Percentiles rank a stretch among this genome's conserved stretches.
Evolutionary conservation across 352 stramenopile genomes (phyloP).

Genomic region (Pythium dissimile): DNA sequence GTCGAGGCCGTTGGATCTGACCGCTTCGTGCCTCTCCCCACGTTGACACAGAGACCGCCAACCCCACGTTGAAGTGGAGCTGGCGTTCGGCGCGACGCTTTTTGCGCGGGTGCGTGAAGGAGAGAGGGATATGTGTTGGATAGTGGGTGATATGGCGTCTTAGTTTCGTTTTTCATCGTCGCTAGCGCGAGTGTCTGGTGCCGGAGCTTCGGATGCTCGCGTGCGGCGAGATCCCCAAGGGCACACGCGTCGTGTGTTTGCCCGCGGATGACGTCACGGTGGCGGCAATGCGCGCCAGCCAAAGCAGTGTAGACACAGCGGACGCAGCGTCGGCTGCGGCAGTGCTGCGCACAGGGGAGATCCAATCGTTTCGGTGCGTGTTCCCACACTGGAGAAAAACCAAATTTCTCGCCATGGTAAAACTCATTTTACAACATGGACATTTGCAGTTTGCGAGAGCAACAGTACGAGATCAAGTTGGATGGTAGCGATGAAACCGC

Average conservation of each 20-base stretch:
- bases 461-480: conserved; percentile 18
- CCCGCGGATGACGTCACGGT: background rate
- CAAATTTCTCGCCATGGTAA: background rate
- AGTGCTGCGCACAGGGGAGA: background rate
- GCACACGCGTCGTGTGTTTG: conserved; percentile 38
- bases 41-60: conserved; percentile 40
- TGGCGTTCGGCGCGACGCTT: conserved; percentile 48
- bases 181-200: conserved; percentile 54
- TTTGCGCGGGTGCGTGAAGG: conserved; percentile 39
- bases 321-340: background rate
- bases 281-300: too few species aligned
- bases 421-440: background rate
- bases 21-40: background rate
- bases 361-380: conserved; percentile 39
- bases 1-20: background rate
- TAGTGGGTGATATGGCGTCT: background rate
- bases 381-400: background rate
- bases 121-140: background rate
- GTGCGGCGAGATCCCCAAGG: conserved; percentile 60
- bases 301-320: background rate
- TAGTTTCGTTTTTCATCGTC: background rate
- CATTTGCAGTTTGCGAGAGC: conserved; percentile 20
- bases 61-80: conserved; percentile 47
- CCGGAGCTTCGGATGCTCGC: conserved; percentile 68
- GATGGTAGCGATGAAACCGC: background rate